phyloP scores from a whole-genome alignment of 306 rosid genomes.

The Medicago arabica region DNA sequence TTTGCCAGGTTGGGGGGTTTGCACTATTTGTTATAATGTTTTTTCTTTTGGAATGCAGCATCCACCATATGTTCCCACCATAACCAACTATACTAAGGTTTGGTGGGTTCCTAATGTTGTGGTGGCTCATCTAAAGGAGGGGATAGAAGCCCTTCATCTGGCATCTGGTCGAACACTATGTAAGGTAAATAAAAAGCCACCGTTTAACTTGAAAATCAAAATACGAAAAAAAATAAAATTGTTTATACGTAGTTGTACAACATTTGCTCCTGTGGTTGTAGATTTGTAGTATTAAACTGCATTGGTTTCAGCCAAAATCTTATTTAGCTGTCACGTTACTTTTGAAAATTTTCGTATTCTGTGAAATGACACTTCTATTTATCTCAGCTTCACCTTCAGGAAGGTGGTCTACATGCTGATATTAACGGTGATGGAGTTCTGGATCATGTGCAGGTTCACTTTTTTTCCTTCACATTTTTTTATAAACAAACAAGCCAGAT shows the following conservation, averaged over 20 bases:
- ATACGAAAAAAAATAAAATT: neutral
- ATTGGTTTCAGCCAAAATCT: constrained; percentile 15
- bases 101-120: constrained; percentile 99
- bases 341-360: neutral
- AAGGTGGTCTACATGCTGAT: constrained; percentile 99
- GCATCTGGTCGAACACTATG: constrained; percentile 97
- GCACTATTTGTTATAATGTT: constrained; percentile 28
- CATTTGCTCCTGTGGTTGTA: constrained; percentile 20
- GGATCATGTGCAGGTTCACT: constrained; percentile 94
- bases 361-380: constrained; percentile 43
- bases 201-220: constrained; percentile 25
- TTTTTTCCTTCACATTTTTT: neutral
- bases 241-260: constrained; percentile 15
- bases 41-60: constrained; percentile 62
- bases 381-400: constrained; percentile 94
- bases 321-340: constrained; percentile 24
- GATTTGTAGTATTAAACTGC: constrained; percentile 14
- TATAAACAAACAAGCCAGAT: neutral
- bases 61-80: constrained; percentile 84
- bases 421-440: constrained; percentile 97
- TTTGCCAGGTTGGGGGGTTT: neutral
- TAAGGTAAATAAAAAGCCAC: constrained; percentile 59
- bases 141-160: constrained; percentile 91
- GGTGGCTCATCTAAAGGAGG: constrained; percentile 96
- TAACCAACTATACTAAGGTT: constrained; percentile 93